phyloP scores from a whole-genome alignment of 345 rosid species.

The Heritiera fomes region DNA sequence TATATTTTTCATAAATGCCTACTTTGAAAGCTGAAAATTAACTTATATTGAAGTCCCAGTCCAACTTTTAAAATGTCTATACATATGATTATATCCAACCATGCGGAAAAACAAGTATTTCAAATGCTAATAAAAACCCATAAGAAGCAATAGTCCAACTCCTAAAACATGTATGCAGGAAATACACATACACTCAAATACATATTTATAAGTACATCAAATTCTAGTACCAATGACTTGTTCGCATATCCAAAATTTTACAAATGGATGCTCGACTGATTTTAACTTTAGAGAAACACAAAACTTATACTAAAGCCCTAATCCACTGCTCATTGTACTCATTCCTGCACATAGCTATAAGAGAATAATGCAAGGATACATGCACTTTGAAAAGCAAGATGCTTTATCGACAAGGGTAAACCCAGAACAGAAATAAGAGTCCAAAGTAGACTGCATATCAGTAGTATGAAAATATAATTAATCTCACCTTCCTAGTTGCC shows the following conservation, averaged over 20 bases:
- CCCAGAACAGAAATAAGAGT: neutral
- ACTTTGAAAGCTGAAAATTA: neutral
- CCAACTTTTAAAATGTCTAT: neutral
- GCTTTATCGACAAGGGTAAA: neutral
- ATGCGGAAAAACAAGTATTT: neutral
- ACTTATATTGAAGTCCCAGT: neutral
- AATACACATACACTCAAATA: neutral
- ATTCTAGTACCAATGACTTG: neutral
- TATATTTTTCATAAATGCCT: too few species aligned
- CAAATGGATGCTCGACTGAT: neutral
- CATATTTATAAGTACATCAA: neutral
- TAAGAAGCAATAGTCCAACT: neutral
- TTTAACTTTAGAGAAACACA: too few species aligned
- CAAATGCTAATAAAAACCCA: neutral
- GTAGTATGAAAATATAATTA: neutral
- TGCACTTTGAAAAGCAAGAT: neutral
- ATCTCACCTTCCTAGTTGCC: constrained; percentile 67
- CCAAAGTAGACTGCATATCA: neutral
- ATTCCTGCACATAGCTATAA: neutral
- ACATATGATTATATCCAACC: too few species aligned
- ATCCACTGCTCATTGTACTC: neutral
- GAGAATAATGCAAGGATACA: neutral
- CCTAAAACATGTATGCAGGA: neutral
- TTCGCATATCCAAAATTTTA: neutral
- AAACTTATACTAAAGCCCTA: neutral